These are phyloP conservation scores for Paraglomus brasilianum DNA, from an alignment of 192 early-diverging fungal species.

Conservation along the genomic window DNA sequence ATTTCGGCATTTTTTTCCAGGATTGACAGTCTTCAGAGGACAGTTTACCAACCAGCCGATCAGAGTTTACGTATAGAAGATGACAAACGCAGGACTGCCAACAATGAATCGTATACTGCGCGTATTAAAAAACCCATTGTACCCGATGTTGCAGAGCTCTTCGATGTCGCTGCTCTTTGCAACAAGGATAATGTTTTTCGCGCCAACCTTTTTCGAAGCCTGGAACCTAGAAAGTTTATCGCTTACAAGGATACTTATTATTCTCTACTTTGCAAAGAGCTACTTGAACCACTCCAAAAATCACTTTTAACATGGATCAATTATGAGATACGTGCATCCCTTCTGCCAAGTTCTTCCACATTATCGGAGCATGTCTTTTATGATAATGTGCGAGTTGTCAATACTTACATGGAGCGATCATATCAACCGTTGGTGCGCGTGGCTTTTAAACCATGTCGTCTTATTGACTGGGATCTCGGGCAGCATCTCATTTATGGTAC, in stretches of 20 bases:
- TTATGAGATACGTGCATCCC: not conserved
- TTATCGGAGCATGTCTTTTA: constrained; percentile 4
- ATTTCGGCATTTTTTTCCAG: no score
- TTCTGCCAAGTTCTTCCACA: not conserved
- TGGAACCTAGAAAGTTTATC: constrained; percentile 1
- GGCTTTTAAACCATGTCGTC: constrained; percentile 1
- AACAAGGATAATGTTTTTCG: not conserved
- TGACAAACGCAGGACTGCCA: no score
- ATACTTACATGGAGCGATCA: not conserved
- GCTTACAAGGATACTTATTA: constrained; percentile 13
- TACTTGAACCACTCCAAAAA: constrained; percentile 21
- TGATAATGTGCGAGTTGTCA: not conserved
- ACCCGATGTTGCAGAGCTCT: not conserved
- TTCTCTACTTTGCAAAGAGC: constrained; percentile 11
- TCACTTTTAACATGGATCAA: not conserved
- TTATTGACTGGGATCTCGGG: not conserved
- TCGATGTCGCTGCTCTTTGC: not conserved
- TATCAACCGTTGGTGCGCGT: not conserved
- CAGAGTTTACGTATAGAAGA: no score
- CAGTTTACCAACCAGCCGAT: no score
- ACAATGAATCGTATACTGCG: no score
- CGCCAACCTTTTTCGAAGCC: not conserved
- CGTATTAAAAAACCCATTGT: not conserved
- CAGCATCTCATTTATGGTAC: constrained; percentile 14
- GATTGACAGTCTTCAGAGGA: no score